Conservation (phyloP, 352 stramenopile species). For the Pythium apleroticum region DNA sequence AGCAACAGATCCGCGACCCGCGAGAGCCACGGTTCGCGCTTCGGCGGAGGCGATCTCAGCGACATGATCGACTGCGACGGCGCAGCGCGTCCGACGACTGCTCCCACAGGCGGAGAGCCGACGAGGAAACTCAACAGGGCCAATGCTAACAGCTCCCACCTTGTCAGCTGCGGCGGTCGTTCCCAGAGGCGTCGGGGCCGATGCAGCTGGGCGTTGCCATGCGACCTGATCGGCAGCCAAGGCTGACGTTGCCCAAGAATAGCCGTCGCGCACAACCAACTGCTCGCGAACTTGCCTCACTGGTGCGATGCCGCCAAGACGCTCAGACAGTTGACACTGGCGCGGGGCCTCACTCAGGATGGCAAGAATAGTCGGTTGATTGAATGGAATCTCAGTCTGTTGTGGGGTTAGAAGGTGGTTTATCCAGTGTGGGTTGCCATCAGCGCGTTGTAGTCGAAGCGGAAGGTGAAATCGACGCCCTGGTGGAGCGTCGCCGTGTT, state of each 20-base stretch:
- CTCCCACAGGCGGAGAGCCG: background rate
- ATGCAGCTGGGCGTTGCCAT: background rate
- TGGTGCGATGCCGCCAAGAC: background rate
- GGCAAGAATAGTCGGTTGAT: too few relatives aligned
- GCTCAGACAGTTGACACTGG: too few relatives aligned
- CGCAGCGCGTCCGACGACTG: background rate
- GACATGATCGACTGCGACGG: background rate
- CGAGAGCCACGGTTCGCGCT: background rate
- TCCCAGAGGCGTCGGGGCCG: background rate
- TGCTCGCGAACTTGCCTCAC: background rate
- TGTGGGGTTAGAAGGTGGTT: too few relatives aligned
- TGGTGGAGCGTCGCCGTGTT: conserved; percentile 25
- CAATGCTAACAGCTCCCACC: too few relatives aligned
- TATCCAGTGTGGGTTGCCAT: background rate
- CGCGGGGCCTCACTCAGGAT: too few relatives aligned
- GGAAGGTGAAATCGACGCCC: conserved; percentile 16
- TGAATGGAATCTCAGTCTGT: too few relatives aligned
- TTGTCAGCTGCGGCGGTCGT: background rate
- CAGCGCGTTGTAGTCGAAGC: conserved; percentile 14
- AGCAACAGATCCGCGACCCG: background rate
- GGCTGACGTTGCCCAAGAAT: background rate
- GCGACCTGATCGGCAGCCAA: too few relatives aligned
- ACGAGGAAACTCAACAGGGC: background rate
- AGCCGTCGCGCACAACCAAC: background rate
- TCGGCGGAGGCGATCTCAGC: background rate